Conservation (phyloP, 345 rosid genomes). For the Populus simonii region DNA sequence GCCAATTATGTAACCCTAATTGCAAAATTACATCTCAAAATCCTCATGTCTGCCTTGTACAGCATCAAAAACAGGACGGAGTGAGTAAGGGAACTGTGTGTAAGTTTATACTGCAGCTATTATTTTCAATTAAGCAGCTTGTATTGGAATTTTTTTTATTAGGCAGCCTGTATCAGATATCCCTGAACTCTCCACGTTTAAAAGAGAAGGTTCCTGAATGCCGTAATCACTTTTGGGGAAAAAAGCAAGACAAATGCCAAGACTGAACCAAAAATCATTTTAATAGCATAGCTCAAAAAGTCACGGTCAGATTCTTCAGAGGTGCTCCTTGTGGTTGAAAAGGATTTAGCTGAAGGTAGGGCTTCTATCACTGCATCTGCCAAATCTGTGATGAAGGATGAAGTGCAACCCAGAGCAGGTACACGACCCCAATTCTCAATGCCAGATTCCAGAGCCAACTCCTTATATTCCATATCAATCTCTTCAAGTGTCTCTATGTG, state of each 20-base stretch:
- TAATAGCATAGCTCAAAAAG: slow-evolving; percentile 43
- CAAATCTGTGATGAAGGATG: slow-evolving; percentile 83
- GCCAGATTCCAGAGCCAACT: slow-evolving; percentile 84
- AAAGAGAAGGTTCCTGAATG: slow-evolving; percentile 58
- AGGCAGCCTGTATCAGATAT: background rate
- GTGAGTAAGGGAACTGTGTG: background rate
- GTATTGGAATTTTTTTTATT: background rate
- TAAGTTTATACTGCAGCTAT: background rate
- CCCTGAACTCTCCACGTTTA: slow-evolving; percentile 3
- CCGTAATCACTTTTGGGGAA: slow-evolving; percentile 51
- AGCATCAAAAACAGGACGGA: background rate
- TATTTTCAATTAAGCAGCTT: background rate
- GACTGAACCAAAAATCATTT: slow-evolving; percentile 73
- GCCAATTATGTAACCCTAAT: background rate
- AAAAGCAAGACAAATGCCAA: slow-evolving; percentile 65
- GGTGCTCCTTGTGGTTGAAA: slow-evolving; percentile 31
- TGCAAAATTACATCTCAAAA: background rate
- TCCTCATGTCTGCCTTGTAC: background rate
- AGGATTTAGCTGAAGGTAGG: slow-evolving; percentile 66
- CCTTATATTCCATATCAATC: slow-evolving; percentile 86
- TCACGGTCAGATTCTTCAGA: slow-evolving; percentile 50
- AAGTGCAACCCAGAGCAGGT: slow-evolving; percentile 73
- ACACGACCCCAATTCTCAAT: slow-evolving; percentile 90
- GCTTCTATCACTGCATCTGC: slow-evolving; percentile 92
- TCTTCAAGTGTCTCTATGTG: slow-evolving; percentile 95